Conservation (phyloP, 1,139 yeast species). For the Scheffersomyces titani region DNA sequence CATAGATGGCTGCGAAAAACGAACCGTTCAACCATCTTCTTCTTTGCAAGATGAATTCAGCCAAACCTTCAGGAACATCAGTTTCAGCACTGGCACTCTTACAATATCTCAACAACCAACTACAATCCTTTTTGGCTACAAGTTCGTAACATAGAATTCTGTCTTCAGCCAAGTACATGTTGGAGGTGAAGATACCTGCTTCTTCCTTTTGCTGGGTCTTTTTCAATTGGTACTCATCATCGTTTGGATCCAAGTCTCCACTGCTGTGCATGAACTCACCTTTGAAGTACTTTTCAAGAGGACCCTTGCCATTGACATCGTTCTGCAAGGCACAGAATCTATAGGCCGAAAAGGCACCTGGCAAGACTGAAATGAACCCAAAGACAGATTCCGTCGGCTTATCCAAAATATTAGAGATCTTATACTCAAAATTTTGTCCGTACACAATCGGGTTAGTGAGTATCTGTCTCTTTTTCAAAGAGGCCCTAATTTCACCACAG, state of each 20-base stretch:
- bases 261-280: slow-evolving; percentile 51
- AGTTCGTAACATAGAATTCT: slow-evolving; percentile 51
- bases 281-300: slow-evolving; percentile 49
- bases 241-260: slow-evolving; percentile 48
- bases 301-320: slow-evolving; percentile 46
- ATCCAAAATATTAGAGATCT: slow-evolving; percentile 47
- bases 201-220: slow-evolving; percentile 42
- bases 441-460: slow-evolving; percentile 48
- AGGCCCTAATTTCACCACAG: slow-evolving; percentile 52
- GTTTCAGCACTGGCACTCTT: slow-evolving; percentile 51
- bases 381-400: slow-evolving; percentile 49
- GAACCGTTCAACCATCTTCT: slow-evolving; percentile 56
- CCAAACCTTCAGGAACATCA: slow-evolving; percentile 49
- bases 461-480: slow-evolving; percentile 39
- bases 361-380: slow-evolving; percentile 49
- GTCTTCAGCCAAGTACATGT: slow-evolving; percentile 54
- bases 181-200: slow-evolving; percentile 52
- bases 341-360: slow-evolving; percentile 51
- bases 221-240: slow-evolving; percentile 47
- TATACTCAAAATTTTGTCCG: slow-evolving; percentile 51
- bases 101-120: slow-evolving; percentile 49
- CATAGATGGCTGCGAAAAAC: slow-evolving; percentile 50
- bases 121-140: slow-evolving; percentile 46
- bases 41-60: slow-evolving; percentile 50
- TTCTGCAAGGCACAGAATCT: slow-evolving; percentile 43